These are phyloP conservation scores for Rhytidhysteron rufulum DNA, from an alignment of 2,329 filamentous ascomycete genomes.

Conservation along the genomic window DNA sequence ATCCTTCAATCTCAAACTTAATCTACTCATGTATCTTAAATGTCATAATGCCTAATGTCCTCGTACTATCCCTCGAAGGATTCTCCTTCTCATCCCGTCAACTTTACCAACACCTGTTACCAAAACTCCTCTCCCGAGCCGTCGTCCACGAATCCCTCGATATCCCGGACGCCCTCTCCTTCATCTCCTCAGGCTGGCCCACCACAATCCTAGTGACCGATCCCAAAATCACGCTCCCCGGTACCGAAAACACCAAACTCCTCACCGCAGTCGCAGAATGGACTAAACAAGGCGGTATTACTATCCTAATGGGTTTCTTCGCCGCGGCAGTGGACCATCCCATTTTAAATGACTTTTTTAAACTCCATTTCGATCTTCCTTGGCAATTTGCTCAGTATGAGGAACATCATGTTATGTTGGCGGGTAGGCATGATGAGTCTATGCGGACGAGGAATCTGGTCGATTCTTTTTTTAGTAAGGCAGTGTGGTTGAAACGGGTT, in stretches of 20 bases:
- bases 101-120: conserved; percentile 18
- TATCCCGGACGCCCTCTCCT: conserved; percentile 18
- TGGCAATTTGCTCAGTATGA: conserved; percentile 12
- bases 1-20: too few species aligned
- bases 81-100: conserved; percentile 21
- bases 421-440: conserved; percentile 9
- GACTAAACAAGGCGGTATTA: conserved; percentile 19
- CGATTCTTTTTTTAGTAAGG: conserved; percentile 10
- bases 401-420: conserved; percentile 8
- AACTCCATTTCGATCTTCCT: conserved; percentile 13
- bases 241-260: conserved; percentile 10
- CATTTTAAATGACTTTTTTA: conserved; percentile 13
- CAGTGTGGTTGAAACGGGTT: conserved; percentile 14
- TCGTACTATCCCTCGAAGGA: conserved; percentile 20
- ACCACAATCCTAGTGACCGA: conserved; percentile 21
- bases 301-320: conserved; percentile 21
- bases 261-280: conserved; percentile 12
- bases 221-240: conserved; percentile 11
- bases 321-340: conserved; percentile 9
- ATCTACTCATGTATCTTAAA: not conserved
- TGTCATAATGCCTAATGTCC: conserved; percentile 18
- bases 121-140: conserved; percentile 19
- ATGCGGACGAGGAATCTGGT: conserved; percentile 14
- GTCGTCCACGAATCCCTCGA: conserved; percentile 20
- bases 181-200: conserved; percentile 19